Percentiles rank a stretch among this genome's conserved stretches.
Conservation (phyloP, 208 protist genomes). For the Crithidia expoeki region DNA sequence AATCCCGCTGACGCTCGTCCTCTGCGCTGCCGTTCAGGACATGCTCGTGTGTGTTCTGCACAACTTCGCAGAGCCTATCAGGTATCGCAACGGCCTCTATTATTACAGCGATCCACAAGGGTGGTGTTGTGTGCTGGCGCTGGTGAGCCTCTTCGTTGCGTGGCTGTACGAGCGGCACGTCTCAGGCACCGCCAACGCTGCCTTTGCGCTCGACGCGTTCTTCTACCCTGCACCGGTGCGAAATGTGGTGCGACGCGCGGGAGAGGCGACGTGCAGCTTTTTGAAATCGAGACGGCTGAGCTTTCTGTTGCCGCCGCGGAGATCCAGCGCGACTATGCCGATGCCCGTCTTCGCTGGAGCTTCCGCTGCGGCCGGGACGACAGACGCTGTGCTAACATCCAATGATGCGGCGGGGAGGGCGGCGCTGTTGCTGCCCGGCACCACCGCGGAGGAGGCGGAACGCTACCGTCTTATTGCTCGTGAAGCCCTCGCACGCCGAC, state of each 20-base stretch:
- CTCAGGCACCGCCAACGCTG: constrained; percentile 5
- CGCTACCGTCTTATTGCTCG: constrained; percentile 70
- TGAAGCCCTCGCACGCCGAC: constrained; percentile 52
- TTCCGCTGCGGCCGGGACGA: neutral
- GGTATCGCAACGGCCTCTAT: neutral
- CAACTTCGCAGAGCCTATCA: neutral
- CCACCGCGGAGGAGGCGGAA: constrained; percentile 77
- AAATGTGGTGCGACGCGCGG: constrained; percentile 9
- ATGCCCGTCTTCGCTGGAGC: constrained; percentile 12
- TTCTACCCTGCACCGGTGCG: constrained; percentile 30
- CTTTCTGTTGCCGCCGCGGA: constrained; percentile 13
- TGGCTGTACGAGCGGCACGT: constrained; percentile 36
- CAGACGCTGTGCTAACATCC: neutral
- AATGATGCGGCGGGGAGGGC: neutral
- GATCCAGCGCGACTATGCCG: constrained; percentile 13
- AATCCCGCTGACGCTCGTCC: constrained; percentile 20
- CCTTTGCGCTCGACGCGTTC: constrained; percentile 30
- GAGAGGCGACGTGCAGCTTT: neutral
- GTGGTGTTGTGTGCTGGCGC: constrained; percentile 4
- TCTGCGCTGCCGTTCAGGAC: constrained; percentile 5
- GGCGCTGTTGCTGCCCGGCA: constrained; percentile 59
- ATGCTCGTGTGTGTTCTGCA: neutral
- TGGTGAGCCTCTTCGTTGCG: constrained; percentile 25
- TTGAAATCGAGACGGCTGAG: constrained; percentile 1
- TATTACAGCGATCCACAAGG: neutral